Evolutionary conservation across 441 rosid genomes (phyloP).

Genomic region (Aleurites moluccanus): DNA sequence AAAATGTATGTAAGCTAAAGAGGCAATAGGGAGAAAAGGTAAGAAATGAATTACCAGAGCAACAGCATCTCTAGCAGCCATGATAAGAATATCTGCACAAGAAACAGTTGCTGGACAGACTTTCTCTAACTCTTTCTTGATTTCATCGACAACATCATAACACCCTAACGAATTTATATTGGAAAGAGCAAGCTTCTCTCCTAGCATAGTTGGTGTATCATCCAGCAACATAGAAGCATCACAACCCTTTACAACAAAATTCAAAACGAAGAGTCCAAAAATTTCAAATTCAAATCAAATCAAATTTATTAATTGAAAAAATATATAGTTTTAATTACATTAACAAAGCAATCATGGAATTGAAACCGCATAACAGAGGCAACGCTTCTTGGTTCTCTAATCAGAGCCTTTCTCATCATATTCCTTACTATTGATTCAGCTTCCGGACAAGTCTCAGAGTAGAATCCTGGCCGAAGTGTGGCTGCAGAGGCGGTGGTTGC

Average conservation of each 20-base stretch:
- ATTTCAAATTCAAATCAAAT: not conserved
- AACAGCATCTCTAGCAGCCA: constrained; percentile 95
- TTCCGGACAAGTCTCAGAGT: constrained; percentile 65
- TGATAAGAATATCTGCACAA: constrained; percentile 84
- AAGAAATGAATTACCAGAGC: constrained; percentile 52
- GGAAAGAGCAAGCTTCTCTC: constrained; percentile 83
- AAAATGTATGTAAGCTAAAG: not conserved
- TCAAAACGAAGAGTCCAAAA: not conserved
- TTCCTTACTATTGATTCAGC: constrained; percentile 69
- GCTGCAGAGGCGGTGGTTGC: constrained; percentile 21
- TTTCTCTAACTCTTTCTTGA: constrained; percentile 70
- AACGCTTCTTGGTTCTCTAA: constrained; percentile 69
- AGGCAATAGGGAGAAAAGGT: not conserved
- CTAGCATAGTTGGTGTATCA: constrained; percentile 80
- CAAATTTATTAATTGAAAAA: not conserved
- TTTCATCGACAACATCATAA: constrained; percentile 69
- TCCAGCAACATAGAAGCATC: constrained; percentile 90
- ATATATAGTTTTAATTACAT: constrained; percentile 39
- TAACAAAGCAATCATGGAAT: constrained; percentile 95
- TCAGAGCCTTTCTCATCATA: constrained; percentile 55
- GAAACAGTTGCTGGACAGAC: constrained; percentile 80
- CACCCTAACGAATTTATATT: constrained; percentile 85
- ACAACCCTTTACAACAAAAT: constrained; percentile 56
- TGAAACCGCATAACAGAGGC: constrained; percentile 98
- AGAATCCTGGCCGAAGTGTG: constrained; percentile 62